A percentile compares a stretch with the other conserved stretches of the same genome.
Evolutionary conservation across 2,329 filamentous ascomycete species (phyloP).

Genomic region (Corinectria fuckeliana): DNA sequence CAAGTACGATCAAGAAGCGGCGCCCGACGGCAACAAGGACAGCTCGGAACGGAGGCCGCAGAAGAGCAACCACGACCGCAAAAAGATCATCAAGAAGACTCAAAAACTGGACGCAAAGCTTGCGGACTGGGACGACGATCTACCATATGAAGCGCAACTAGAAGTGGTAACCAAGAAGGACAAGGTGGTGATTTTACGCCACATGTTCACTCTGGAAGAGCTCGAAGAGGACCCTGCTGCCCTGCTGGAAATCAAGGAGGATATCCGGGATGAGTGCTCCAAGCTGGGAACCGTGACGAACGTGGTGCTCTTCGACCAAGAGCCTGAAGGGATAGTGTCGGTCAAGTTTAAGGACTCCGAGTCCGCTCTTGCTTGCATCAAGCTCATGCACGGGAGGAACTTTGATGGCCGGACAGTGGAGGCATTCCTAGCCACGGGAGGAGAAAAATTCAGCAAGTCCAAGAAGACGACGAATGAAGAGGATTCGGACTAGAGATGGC

Average conservation of each 20-base stretch:
- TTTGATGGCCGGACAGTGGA: slow-evolving; percentile 77
- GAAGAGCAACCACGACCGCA: slow-evolving; percentile 72
- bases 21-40: slow-evolving; percentile 26
- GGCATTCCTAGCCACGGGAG: slow-evolving; percentile 74
- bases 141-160: slow-evolving; percentile 57
- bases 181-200: slow-evolving; percentile 84
- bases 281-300: slow-evolving; percentile 90
- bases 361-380: slow-evolving; percentile 74
- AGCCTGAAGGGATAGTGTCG: slow-evolving; percentile 82
- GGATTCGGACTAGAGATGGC: slow-evolving; percentile 40
- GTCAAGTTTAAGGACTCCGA: slow-evolving; percentile 79
- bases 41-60: slow-evolving; percentile 49
- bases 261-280: slow-evolving; percentile 87
- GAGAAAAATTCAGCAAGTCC: slow-evolving; percentile 75
- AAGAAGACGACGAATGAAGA: slow-evolving; percentile 60
- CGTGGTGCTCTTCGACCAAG: slow-evolving; percentile 87
- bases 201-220: slow-evolving; percentile 91
- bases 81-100: slow-evolving; percentile 89
- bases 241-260: slow-evolving; percentile 90
- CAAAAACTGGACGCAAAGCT: slow-evolving; percentile 91
- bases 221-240: slow-evolving; percentile 84
- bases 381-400: slow-evolving; percentile 78
- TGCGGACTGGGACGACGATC: slow-evolving; percentile 94
- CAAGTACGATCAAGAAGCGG: slow-evolving; percentile 63
- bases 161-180: slow-evolving; percentile 66